These are phyloP conservation scores for Quercus glauca DNA, from an alignment of 306 rosid species.

Conservation along the genomic window DNA sequence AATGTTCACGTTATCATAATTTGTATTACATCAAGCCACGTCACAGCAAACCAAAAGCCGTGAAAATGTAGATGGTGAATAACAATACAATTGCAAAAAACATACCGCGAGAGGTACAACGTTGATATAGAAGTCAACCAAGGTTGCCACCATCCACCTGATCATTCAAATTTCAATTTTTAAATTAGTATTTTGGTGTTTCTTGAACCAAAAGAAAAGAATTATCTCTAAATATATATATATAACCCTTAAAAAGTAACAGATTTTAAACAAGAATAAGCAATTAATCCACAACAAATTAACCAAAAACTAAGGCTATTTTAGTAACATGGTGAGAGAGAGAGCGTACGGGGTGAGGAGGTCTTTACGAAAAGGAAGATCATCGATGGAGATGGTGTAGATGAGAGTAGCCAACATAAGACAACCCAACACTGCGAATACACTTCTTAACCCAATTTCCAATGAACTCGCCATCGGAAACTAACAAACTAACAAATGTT, in stretches of 20 bases:
- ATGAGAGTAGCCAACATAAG: slow-evolving; percentile 49
- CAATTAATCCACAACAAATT: not conserved
- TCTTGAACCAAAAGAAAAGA: no score
- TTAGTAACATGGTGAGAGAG: not conserved
- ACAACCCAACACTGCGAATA: slow-evolving; percentile 45
- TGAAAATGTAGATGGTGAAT: not conserved
- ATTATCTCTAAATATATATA: no score
- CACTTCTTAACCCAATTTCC: slow-evolving; percentile 34
- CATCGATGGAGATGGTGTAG: slow-evolving; percentile 57
- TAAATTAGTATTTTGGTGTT: no score
- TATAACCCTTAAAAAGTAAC: no score
- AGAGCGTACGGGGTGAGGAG: slow-evolving; percentile 59
- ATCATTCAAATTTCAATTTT: not conserved
- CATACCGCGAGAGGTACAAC: slow-evolving; percentile 58
- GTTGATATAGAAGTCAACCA: slow-evolving; percentile 82
- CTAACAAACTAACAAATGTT: no score
- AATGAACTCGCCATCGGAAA: slow-evolving; percentile 44
- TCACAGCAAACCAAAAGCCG: not conserved
- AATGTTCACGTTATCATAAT: no score
- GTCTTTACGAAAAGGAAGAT: slow-evolving; percentile 58
- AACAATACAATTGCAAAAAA: not conserved
- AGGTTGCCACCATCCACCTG: slow-evolving; percentile 79
- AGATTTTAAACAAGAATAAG: not conserved
- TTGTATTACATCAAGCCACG: no score
- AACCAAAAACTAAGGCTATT: no score